phyloP scores from a whole-genome alignment of 192 early-diverging fungal species.

The Nowakowskiella sp. region DNA sequence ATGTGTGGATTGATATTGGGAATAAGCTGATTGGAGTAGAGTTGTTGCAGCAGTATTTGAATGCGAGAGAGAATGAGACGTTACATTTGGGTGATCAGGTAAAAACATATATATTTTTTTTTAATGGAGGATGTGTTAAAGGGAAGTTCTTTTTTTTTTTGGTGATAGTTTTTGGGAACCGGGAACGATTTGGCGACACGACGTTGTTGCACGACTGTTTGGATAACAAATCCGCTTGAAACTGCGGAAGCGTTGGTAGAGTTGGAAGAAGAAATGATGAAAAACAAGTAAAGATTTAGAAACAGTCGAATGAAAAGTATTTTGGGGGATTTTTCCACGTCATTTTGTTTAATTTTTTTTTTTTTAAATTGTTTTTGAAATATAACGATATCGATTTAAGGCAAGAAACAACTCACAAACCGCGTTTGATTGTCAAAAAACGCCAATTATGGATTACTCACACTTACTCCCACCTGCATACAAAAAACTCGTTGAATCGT shows the following conservation, averaged over 20 bases:
- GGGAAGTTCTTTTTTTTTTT: not conserved
- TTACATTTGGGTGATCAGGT: slow-evolving; percentile 85
- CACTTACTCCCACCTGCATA: slow-evolving; percentile 72
- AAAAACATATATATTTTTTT: no score
- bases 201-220: slow-evolving; percentile 74
- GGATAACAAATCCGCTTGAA: slow-evolving; percentile 84
- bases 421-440: no score
- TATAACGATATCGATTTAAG: no score
- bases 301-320: no score
- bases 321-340: no score
- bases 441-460: slow-evolving; percentile 35
- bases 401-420: no score
- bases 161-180: slow-evolving; percentile 67
- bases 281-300: no score
- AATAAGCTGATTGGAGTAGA: slow-evolving; percentile 90
- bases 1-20: slow-evolving; percentile 90
- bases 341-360: no score
- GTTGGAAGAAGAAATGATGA: no score
- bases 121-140: not conserved
- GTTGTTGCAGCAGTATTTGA: slow-evolving; percentile 63
- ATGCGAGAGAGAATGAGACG: slow-evolving; percentile 48
- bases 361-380: no score
- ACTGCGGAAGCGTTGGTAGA: slow-evolving; percentile 67
- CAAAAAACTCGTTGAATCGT: slow-evolving; percentile 64
- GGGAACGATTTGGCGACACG: slow-evolving; percentile 87